Evolutionary conservation across 148 eudicot genomes (phyloP).

Genomic region (Selenicereus undatus): DNA sequence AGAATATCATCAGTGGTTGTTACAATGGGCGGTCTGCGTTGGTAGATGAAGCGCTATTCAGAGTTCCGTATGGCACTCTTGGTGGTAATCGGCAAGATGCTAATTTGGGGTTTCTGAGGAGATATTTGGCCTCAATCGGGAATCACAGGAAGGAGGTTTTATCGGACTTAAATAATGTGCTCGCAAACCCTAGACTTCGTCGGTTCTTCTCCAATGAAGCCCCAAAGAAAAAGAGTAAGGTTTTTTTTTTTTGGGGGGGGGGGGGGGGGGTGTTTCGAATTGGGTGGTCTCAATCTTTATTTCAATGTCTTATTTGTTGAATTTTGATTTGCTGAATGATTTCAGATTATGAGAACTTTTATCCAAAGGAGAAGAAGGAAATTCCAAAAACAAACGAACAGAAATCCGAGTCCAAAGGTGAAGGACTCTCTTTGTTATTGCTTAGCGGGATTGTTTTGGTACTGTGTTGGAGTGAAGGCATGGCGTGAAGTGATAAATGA

Average conservation of each 20-base stretch:
- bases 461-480: background rate
- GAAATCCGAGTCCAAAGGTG: constrained; percentile 74
- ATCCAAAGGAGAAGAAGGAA: constrained; percentile 82
- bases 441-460: background rate
- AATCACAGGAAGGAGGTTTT: constrained; percentile 32
- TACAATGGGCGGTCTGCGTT: constrained; percentile 33
- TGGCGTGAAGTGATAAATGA: background rate
- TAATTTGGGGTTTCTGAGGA: constrained; percentile 59
- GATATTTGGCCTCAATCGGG: constrained; percentile 55
- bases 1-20: constrained; percentile 54
- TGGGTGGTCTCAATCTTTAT: background rate
- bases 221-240: constrained; percentile 77
- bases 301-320: constrained; percentile 2
- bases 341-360: constrained; percentile 76
- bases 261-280: background rate
- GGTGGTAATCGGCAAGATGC: constrained; percentile 31
- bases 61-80: constrained; percentile 21
- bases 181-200: constrained; percentile 48
- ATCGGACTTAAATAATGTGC: constrained; percentile 40
- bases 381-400: constrained; percentile 64
- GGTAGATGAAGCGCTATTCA: constrained; percentile 24
- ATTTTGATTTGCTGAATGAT: background rate
- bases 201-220: constrained; percentile 66
- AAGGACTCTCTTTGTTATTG: constrained; percentile 2
- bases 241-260: background rate